These are phyloP conservation scores for Phyllosticta citribraziliensis DNA, from an alignment of 2,329 filamentous ascomycete genomes.

Conservation along the genomic window DNA sequence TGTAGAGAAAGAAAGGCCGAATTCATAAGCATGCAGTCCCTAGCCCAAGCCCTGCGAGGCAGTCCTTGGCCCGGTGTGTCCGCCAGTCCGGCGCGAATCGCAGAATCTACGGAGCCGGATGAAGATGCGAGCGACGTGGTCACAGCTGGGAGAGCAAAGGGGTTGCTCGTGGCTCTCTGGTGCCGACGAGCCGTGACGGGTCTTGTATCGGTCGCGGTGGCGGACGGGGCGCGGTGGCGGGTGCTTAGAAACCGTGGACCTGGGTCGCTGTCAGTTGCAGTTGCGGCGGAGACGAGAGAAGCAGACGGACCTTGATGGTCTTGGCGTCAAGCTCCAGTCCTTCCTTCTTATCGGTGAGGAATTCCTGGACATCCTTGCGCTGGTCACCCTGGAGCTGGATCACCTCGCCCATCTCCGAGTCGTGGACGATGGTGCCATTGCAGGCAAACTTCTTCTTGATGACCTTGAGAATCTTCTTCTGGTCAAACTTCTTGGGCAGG, in stretches of 20 bases:
- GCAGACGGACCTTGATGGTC: constrained; percentile 75
- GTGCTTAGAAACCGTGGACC: constrained; percentile 27
- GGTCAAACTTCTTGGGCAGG: constrained; percentile 96
- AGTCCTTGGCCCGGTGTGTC: background rate
- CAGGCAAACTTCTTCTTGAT: constrained; percentile 99
- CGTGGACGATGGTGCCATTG: constrained; percentile 99
- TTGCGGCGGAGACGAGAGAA: background rate
- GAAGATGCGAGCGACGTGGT: background rate
- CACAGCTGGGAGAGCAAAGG: background rate
- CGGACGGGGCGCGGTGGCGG: constrained; percentile 14
- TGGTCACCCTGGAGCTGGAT: constrained; percentile 99
- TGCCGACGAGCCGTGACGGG: background rate
- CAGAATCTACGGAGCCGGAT: background rate
- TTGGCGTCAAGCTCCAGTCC: constrained; percentile 89
- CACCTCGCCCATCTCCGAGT: constrained; percentile 96
- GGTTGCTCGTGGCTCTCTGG: background rate
- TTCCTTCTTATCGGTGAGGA: constrained; percentile 91
- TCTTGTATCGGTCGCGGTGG: constrained; percentile 10
- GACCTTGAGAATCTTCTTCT: constrained; percentile 99
- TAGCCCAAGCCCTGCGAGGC: background rate
- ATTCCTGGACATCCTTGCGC: constrained; percentile 97
- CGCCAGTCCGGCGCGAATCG: background rate
- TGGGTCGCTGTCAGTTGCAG: constrained; percentile 11
- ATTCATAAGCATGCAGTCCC: background rate
- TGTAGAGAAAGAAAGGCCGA: background rate